Base-by-base conservation (phyloP, 768 basidiomycete species). In the Phlebiopsis gigantea region DNA sequence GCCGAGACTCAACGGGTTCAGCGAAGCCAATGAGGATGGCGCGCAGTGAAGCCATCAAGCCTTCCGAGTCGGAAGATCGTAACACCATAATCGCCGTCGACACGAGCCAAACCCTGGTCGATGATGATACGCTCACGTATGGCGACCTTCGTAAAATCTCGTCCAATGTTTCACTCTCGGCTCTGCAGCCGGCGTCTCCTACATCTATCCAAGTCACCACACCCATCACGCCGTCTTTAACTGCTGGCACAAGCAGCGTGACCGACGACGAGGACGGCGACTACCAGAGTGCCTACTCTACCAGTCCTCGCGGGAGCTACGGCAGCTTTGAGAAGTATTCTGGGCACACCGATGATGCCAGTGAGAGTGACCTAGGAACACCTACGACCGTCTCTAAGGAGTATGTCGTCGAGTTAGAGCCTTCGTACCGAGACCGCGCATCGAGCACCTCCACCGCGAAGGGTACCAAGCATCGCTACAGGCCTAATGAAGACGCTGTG, bases 211-310 rank as follows among this genome's bases (percentile, higher is more conserved):
- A 61, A 17, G 57, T 53, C 19, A 59, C 51, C 30, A 66, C 69
- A 14, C 70, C 75, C 5, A 69, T 68, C 56, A 76, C 72, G 9
- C 74, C 73, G 41, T 67, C 70, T 25, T 62, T 73, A 24, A 68
- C 66, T 10, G 56, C 59, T 2, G 63, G 58, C 1, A 61, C 67
- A 22, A 65, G 71, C 34, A 67, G 70, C 25, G 71, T 78, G 29
- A 82, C 86, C 7, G 88, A 90, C 57, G 88, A 89, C 62, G 89
- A 88, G 21, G 88, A 90, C 63, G 87, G 86, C 25, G 90, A 93
- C 64, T 93, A 92, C 69, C 89, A 91, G 71, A 92, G 90, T 61
- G 90, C 90, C 30, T 90, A 88, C 69, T 90, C 88, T 4, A 72
- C 81, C 2, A 89, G 87, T 64, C 87, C 88, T 12, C 80, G 87